phyloP scores from a whole-genome alignment of 192 early-diverging fungal species.

The Mortierella antarctica region DNA sequence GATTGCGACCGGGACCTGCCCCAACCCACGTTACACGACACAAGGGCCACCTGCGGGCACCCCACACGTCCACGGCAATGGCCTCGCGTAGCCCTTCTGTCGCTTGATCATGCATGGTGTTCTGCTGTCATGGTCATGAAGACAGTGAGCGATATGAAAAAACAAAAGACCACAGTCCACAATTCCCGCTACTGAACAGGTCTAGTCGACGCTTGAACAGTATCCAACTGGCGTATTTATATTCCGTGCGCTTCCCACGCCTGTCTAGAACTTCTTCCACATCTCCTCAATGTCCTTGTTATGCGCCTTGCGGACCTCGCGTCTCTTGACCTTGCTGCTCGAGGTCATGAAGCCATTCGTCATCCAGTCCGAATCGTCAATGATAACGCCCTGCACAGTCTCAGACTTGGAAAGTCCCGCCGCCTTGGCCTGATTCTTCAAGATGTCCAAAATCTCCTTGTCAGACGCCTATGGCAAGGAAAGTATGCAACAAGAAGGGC shows the following conservation, averaged over 20 bases:
- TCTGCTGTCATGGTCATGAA: background rate
- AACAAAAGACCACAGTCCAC: background rate
- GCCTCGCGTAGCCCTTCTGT: too few species aligned
- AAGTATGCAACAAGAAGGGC: background rate
- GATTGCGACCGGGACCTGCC: too few species aligned
- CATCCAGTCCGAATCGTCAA: slow-evolving; percentile 70
- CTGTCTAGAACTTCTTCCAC: slow-evolving; percentile 59
- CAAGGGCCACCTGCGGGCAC: too few species aligned
- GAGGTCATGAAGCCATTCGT: slow-evolving; percentile 80
- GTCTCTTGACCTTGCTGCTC: slow-evolving; percentile 80
- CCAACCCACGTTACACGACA: too few species aligned
- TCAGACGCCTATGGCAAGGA: slow-evolving; percentile 17
- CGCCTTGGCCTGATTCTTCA: slow-evolving; percentile 65
- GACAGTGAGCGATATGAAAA: background rate
- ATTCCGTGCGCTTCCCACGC: background rate
- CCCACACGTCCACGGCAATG: too few species aligned
- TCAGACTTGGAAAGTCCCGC: slow-evolving; percentile 71
- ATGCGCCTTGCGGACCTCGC: slow-evolving; percentile 64
- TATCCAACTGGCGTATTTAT: background rate
- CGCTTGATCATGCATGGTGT: too few species aligned
- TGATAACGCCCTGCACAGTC: slow-evolving; percentile 67
- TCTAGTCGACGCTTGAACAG: background rate
- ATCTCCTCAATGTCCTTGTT: slow-evolving; percentile 61
- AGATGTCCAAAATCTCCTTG: slow-evolving; percentile 59
- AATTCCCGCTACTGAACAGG: too few species aligned